Conservation (phyloP, 2,329 filamentous ascomycete genomes). For the Trichoderma koningii region DNA sequence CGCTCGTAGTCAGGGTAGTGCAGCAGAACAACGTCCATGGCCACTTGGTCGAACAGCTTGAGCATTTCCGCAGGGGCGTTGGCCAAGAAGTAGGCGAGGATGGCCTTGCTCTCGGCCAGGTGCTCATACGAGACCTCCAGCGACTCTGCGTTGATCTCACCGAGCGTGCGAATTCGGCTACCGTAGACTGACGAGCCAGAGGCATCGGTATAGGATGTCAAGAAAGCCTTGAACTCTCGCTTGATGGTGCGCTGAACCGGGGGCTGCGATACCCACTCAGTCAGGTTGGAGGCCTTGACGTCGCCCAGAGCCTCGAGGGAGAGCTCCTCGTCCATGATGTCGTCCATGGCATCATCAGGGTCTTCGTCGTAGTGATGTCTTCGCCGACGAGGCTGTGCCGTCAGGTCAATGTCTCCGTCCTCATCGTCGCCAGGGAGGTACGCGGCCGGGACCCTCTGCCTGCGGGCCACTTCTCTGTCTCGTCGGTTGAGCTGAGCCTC, state of each 20-base stretch:
- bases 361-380: constrained; percentile 94
- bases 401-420: constrained; percentile 80
- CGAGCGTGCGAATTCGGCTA: constrained; percentile 89
- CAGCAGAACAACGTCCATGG: constrained; percentile 92
- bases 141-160: constrained; percentile 94
- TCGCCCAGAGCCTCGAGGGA: constrained; percentile 89
- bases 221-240: constrained; percentile 94
- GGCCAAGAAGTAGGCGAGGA: constrained; percentile 91
- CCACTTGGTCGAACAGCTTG: constrained; percentile 93
- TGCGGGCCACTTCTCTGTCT: constrained; percentile 69
- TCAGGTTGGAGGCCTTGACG: constrained; percentile 88
- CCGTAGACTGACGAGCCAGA: constrained; percentile 91
- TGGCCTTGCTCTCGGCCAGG: constrained; percentile 85
- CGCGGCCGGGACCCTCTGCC: constrained; percentile 68
- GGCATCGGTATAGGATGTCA: constrained; percentile 93
- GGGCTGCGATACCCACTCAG: constrained; percentile 91
- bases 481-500: constrained; percentile 73
- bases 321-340: constrained; percentile 94
- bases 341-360: constrained; percentile 86
- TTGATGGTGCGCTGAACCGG: constrained; percentile 91
- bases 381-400: constrained; percentile 79
- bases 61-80: constrained; percentile 95
- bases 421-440: constrained; percentile 83
- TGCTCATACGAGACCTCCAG: constrained; percentile 96
- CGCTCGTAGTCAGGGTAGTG: constrained; percentile 98